phyloP scores from a whole-genome alignment of 441 rosid genomes.

The Gossypium schwendimanii region DNA sequence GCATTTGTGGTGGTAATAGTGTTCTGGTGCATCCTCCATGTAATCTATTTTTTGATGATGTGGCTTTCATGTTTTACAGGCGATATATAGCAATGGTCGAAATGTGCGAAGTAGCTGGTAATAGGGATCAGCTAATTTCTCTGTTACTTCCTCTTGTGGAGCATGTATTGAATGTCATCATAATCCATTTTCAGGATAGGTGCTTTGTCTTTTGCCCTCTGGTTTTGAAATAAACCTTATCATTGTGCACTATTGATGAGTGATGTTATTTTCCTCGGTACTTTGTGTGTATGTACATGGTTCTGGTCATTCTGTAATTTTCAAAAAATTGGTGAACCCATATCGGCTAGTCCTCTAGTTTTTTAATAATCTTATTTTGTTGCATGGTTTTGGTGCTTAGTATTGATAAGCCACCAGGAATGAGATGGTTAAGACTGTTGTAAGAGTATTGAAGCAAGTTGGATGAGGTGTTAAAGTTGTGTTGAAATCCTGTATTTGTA shows the following conservation, averaged over 20 bases:
- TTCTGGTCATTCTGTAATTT: not conserved
- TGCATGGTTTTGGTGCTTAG: not conserved
- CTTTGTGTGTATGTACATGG: not conserved
- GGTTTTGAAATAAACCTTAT: not conserved
- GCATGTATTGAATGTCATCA: constrained; percentile 63
- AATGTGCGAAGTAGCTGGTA: constrained; percentile 81
- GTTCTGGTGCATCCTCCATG: not conserved
- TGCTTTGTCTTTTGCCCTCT: constrained; percentile 4
- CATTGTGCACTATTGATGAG: not conserved
- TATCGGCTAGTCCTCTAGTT: not conserved
- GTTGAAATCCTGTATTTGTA: not conserved
- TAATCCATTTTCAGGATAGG: constrained; percentile 82
- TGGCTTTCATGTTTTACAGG: constrained; percentile 37
- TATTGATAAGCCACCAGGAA: not conserved
- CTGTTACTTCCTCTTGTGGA: constrained; percentile 72
- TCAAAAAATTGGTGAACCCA: not conserved
- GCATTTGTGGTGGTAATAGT: not conserved
- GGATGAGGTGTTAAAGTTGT: not conserved
- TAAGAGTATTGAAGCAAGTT: not conserved
- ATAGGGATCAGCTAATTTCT: constrained; percentile 64
- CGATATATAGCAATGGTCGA: constrained; percentile 88
- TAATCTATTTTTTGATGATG: not conserved
- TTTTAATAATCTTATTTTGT: not conserved
- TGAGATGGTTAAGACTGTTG: not conserved
- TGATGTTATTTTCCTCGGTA: not conserved